Conservation (phyloP, 2,329 filamentous ascomycete species). For the Cladosporium sp. region DNA sequence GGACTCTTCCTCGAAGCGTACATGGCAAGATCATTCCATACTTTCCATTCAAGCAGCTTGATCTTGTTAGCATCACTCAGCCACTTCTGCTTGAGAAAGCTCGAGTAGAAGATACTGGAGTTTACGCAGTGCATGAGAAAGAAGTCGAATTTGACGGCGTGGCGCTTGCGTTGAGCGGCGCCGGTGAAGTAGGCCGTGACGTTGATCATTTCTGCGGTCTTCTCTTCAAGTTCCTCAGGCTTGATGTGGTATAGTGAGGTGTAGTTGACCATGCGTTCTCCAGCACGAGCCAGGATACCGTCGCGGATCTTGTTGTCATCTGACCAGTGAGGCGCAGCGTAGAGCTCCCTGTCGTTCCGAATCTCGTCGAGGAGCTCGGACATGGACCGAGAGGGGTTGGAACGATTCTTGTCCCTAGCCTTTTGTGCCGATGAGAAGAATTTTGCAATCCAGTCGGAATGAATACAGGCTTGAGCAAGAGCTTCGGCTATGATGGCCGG, state of each 20-base stretch:
- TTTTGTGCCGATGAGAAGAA: slow-evolving; percentile 55
- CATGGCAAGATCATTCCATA: slow-evolving; percentile 66
- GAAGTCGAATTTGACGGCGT: slow-evolving; percentile 75
- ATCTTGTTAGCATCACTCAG: slow-evolving; percentile 58
- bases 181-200: slow-evolving; percentile 55
- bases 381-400: slow-evolving; percentile 39
- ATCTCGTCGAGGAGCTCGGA: slow-evolving; percentile 60
- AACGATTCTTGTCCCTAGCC: slow-evolving; percentile 31
- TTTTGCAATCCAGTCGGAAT: slow-evolving; percentile 50
- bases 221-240: slow-evolving; percentile 53
- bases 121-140: slow-evolving; percentile 77
- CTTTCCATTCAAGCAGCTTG: slow-evolving; percentile 77
- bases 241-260: slow-evolving; percentile 51
- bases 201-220: slow-evolving; percentile 67
- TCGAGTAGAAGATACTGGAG: slow-evolving; percentile 66
- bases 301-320: slow-evolving; percentile 60
- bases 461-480: slow-evolving; percentile 71
- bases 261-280: slow-evolving; percentile 59
- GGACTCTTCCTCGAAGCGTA: slow-evolving; percentile 68
- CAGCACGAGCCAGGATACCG: slow-evolving; percentile 61
- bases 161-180: slow-evolving; percentile 60
- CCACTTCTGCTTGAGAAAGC: slow-evolving; percentile 59
- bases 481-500: slow-evolving; percentile 76
- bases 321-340: slow-evolving; percentile 38
- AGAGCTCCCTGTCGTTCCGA: slow-evolving; percentile 53